phyloP scores from a whole-genome alignment of 805 yeast species.

The Pichia eremophila region DNA sequence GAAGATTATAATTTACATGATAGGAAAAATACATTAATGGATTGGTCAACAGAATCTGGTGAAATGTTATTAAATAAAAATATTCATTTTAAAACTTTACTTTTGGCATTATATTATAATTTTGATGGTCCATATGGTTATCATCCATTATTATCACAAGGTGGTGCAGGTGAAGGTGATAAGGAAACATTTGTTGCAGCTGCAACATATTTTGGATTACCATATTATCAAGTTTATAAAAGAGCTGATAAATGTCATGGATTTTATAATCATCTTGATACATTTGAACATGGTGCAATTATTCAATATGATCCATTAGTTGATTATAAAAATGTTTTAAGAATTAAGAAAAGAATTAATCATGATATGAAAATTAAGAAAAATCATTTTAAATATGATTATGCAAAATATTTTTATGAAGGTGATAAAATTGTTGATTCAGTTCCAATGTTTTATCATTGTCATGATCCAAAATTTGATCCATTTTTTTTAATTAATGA shows the following conservation, averaged over 20 bases:
- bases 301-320: conserved; percentile 24
- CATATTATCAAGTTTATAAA: conserved; percentile 41
- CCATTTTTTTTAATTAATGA: conserved; percentile 29
- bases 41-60: conserved; percentile 57
- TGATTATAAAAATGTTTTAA: conserved; percentile 13
- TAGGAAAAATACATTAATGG: conserved; percentile 52
- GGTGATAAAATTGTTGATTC: conserved; percentile 12
- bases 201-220: conserved; percentile 37
- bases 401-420: conserved; percentile 11
- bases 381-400: conserved; percentile 9
- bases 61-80: conserved; percentile 51
- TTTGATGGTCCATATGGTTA: conserved; percentile 52
- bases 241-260: conserved; percentile 22
- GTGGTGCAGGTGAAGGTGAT: conserved; percentile 69
- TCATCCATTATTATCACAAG: conserved; percentile 53
- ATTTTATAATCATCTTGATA: conserved; percentile 19
- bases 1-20: conserved; percentile 39
- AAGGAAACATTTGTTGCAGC: conserved; percentile 68
- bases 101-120: conserved; percentile 59
- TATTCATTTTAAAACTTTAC: conserved; percentile 46
- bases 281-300: conserved; percentile 21
- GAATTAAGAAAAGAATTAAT: neutral
- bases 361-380: conserved; percentile 8
- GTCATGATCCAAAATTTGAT: conserved; percentile 40
- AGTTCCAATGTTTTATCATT: conserved; percentile 25